Base-by-base conservation (phyloP, 192 early-diverging fungal species). In the Entomortierella parvispora region DNA sequence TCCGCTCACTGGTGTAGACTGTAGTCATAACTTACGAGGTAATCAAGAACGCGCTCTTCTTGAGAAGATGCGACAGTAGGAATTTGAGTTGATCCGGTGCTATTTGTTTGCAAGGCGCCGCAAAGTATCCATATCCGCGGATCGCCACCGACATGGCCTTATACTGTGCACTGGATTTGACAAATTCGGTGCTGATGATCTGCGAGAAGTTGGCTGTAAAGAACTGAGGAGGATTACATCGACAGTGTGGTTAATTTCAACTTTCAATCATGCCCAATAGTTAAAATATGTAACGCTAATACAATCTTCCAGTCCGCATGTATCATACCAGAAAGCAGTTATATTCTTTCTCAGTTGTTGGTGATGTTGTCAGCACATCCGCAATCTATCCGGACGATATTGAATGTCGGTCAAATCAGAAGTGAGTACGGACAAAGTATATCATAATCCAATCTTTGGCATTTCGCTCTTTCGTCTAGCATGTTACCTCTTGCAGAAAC, bases 41-140 rank as follows among this genome's bases (percentile, higher is more conserved):
- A 22, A 81, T 85, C 18, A 86, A 68, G 68, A 80, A 88, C 4
- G 65, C 54, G 43, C 82, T 82, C 60, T 82, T 84, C 51, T 81
- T 79, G 20, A 89, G 69, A 3, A 92, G 68, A 18, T 76, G 57
- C 0, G 82, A 60, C 10, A 87, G 59, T 4, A 93, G 65, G 12
- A 55, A 22, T 18, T 77, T 61, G 9, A 90, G 65, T n/a, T 74
- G 68, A 15, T 79, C 82, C 31, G 72, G 77, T 1, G 71, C 65
- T 45, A 87, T 68, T 7, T 85, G 77, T 43, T 80, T 88, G 60
- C 83, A 88, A 18, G 85, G 87, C 14, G 72, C 79, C 1, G 90
- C 85, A 66, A 94, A 88, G 53, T 89, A 85, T 8, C 92, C 92
- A 55, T 90, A 85, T 20, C 88, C 89, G 57, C 88, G 84, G 48